Base-by-base conservation (phyloP, 139 green algal genomes). In the Deuterostichococcus epilithicus region DNA sequence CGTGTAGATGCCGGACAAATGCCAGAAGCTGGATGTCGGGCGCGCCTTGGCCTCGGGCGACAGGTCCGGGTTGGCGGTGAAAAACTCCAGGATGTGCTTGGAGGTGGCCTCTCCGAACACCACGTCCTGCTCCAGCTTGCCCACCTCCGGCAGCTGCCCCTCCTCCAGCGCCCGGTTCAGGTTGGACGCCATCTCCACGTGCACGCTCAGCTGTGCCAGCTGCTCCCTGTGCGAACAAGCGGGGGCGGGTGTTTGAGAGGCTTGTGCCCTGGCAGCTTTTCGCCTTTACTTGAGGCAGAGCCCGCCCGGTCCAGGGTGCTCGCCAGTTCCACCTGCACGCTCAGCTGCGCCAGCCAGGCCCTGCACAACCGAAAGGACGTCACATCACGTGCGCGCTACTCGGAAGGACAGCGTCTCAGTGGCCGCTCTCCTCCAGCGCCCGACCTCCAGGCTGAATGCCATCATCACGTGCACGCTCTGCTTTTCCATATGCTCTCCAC, bases 101-200 rank as follows among this genome's bases (percentile, higher is more conserved):
- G 70, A 87, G 65, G 80, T 94, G 63, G 92, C 94, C 18, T 98
- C 93, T 0, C 96, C 96, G 80, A 95, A 97, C 68, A 99, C 91
- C 45, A 99, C 66, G 81, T 97, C 94, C 88, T 99, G 95, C 81
- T 99, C 95, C 82, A 98, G 76, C 78, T 91, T 91, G 5, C 95
- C 95, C 38, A 98, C 66, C 1, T 93, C 87, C 1, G 84, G 88
- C 69, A 99, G 85, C n/a, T 75, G 66, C 15, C 87, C 78, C 36
- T 78, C 78, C 5, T 94, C 90, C 30, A 92, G 88, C 36, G 33
- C 34, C 18, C 18, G 30, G 78, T 93, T 95, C 26, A 98, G 77
- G 69, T 88, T 83, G 45, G 76, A 86, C 22, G 86, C 88, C 28
- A 99, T 89, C 76, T 95, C 85, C 34, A 97, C 91, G 82, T 99